Evolutionary conservation across 2,329 filamentous ascomycete species (phyloP).

Genomic region (Bimuria novae-zelandiae): DNA sequence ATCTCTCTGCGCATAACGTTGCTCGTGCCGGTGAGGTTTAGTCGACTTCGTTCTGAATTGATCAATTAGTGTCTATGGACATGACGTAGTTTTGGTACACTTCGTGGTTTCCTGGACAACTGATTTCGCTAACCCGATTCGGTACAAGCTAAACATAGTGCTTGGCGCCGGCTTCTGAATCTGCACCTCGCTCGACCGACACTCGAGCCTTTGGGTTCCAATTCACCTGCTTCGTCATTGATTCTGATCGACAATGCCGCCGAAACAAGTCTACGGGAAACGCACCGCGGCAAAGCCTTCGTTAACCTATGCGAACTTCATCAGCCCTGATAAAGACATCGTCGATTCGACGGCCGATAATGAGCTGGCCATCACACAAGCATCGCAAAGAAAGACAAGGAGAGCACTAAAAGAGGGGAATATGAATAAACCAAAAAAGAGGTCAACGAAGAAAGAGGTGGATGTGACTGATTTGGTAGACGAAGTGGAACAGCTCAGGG

Average conservation of each 20-base stretch:
- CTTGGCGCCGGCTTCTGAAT: slow-evolving; percentile 2
- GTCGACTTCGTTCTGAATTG: too few relatives aligned
- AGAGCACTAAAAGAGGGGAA: slow-evolving; percentile 1
- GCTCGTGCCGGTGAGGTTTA: too few relatives aligned
- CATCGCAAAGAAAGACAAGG: slow-evolving; percentile 6
- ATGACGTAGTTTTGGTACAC: too few relatives aligned
- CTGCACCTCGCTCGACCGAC: neutral
- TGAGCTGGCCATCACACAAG: neutral
- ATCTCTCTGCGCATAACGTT: neutral
- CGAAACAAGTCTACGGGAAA: slow-evolving; percentile 47
- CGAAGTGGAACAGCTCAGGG: neutral
- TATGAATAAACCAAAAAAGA: neutral
- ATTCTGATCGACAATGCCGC: slow-evolving; percentile 31
- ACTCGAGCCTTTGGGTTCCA: too few relatives aligned
- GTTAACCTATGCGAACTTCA: slow-evolving; percentile 29
- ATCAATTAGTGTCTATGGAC: too few relatives aligned
- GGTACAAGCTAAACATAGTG: slow-evolving; percentile 11
- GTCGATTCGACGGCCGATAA: neutral
- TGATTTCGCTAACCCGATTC: slow-evolving; percentile 4
- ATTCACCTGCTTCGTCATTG: neutral
- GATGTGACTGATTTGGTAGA: neutral
- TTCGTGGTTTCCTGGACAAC: slow-evolving; percentile 15
- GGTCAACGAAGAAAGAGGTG: neutral
- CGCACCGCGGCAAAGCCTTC: slow-evolving; percentile 26
- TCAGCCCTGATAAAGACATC: slow-evolving; percentile 16